Evolutionary conservation across 2,329 filamentous ascomycete genomes (phyloP).

Genomic region (Aspergillus brunneoviolaceus): DNA sequence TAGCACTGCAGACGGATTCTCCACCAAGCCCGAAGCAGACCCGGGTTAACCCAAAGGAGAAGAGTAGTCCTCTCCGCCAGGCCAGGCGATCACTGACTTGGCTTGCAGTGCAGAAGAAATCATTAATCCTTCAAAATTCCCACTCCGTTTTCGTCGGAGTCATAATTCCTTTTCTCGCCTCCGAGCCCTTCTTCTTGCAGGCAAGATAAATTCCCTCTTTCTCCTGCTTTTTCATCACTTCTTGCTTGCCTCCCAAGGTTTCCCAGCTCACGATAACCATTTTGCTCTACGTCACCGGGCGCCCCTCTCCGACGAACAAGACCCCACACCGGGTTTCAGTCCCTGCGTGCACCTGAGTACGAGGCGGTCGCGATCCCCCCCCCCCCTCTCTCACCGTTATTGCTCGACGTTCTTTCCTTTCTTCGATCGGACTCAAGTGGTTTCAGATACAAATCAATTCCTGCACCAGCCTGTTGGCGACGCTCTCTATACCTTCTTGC

Average conservation of each 20-base stretch:
- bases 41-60: conserved; percentile 1
- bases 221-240: no score
- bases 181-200: not conserved
- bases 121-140: not conserved
- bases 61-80: conserved; percentile 1
- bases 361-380: not conserved
- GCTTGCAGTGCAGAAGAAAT: not conserved
- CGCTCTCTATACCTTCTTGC: no score
- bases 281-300: conserved; percentile 5
- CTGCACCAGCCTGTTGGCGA: no score
- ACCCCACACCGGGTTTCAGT: not conserved
- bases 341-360: not conserved
- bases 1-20: not conserved
- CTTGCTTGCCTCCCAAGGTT: not conserved
- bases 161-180: not conserved
- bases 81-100: conserved; percentile 6
- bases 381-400: not conserved
- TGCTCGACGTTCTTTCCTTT: not conserved
- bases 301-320: conserved; percentile 1
- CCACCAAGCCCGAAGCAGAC: not conserved
- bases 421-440: no score
- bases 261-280: not conserved
- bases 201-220: not conserved
- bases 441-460: no score
- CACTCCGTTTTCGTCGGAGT: not conserved